These are phyloP conservation scores for Elsinoe australis DNA, from an alignment of 2,329 filamentous ascomycete species.

Conservation along the genomic window DNA sequence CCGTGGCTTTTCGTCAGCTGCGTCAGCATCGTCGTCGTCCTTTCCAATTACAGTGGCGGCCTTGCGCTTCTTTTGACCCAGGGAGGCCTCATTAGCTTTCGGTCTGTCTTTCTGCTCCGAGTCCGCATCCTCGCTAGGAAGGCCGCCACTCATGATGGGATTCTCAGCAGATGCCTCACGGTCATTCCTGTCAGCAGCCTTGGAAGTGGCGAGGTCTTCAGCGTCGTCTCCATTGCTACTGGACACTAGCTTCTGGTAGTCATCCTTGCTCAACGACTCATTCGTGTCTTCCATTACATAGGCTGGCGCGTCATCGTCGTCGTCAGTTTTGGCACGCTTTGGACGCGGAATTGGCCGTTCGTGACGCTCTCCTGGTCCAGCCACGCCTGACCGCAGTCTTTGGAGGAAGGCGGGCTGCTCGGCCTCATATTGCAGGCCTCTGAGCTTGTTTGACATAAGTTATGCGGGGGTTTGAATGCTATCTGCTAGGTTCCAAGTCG, in stretches of 20 bases:
- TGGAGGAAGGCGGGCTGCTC: conserved; percentile 43
- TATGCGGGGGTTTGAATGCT: conserved; percentile 38
- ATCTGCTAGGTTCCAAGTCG: no score
- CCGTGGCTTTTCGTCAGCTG: conserved; percentile 18
- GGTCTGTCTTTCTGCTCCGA: conserved; percentile 22
- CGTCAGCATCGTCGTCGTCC: conserved; percentile 23
- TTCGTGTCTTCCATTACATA: conserved; percentile 68
- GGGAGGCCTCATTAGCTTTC: conserved; percentile 14
- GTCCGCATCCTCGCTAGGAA: conserved; percentile 21
- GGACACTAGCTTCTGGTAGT: conserved; percentile 35
- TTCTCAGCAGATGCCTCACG: conserved; percentile 18
- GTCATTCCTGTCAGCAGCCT: conserved; percentile 17
- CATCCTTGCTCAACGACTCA: conserved; percentile 48
- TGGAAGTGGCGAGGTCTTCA: not conserved
- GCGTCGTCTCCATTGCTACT: conserved; percentile 16
- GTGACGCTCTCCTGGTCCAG: conserved; percentile 39
- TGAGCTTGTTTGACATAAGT: conserved; percentile 46
- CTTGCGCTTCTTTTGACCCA: conserved; percentile 31
- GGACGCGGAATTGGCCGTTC: conserved; percentile 39
- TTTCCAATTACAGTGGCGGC: conserved; percentile 30
- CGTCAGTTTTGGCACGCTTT: conserved; percentile 46
- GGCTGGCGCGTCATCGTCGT: conserved; percentile 67
- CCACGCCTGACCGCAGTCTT: conserved; percentile 46
- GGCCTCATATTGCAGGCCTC: conserved; percentile 58
- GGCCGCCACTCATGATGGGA: conserved; percentile 24